A percentile compares a stretch with the other conserved stretches of the same genome.
Evolutionary conservation across 441 rosid genomes (phyloP).

Genomic region (Euphorbia schlechtendalii): DNA sequence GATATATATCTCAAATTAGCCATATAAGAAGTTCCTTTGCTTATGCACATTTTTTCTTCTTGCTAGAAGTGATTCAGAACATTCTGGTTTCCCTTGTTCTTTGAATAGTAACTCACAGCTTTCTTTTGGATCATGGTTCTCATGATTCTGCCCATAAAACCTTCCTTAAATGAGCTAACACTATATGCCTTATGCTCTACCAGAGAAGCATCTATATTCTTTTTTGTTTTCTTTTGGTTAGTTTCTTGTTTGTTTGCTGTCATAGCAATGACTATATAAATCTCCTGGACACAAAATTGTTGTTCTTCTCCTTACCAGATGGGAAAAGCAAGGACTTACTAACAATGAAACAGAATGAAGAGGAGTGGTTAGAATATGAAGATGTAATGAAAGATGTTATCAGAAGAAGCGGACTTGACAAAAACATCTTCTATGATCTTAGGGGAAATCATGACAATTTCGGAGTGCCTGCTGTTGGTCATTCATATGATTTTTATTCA

Average conservation of each 20-base stretch:
- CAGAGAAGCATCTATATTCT: background rate
- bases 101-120: background rate
- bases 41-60: background rate
- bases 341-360: constrained; percentile 77
- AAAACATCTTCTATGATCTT: constrained; percentile 73
- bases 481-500: constrained; percentile 68
- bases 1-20: background rate
- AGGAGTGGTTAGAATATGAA: constrained; percentile 77
- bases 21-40: background rate
- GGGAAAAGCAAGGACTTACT: constrained; percentile 83
- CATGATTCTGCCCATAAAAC: no score
- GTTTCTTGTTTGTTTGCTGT: constrained; percentile 2
- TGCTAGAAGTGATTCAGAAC: background rate
- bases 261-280: background rate
- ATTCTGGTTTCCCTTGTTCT: background rate
- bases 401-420: constrained; percentile 55
- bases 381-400: constrained; percentile 62
- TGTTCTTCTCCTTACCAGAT: constrained; percentile 37
- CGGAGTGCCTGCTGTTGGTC: constrained; percentile 64
- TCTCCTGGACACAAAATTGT: background rate
- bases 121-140: no score
- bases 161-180: no score
- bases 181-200: no score
- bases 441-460: constrained; percentile 94
- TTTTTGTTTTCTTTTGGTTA: background rate